phyloP scores from a whole-genome alignment of 768 basidiomycete species.

The Cubamyces sp. region DNA sequence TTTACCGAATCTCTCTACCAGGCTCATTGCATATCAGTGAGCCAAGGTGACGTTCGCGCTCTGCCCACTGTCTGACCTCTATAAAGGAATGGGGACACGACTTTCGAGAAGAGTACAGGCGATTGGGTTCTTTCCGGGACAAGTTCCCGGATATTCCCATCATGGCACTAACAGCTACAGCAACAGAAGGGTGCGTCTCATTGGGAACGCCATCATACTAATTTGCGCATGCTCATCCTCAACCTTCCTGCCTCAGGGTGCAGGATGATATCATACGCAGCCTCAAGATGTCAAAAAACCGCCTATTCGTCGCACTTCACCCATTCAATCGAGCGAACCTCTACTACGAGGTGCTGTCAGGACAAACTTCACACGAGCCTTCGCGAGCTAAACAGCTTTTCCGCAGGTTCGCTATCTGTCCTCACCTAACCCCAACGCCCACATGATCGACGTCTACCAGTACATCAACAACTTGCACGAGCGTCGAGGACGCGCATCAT shows the following conservation, averaged over 20 bases:
- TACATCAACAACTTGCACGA: conserved; percentile 68
- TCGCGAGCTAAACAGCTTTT: neutral
- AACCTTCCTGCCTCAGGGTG: conserved; percentile 51
- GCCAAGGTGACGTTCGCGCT: conserved; percentile 15
- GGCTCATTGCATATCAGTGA: conserved; percentile 85
- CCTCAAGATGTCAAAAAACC: conserved; percentile 59
- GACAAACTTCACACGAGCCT: neutral
- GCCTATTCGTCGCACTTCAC: conserved; percentile 66
- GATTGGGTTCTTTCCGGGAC: conserved; percentile 69
- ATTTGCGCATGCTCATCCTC: neutral
- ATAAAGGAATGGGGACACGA: conserved; percentile 86
- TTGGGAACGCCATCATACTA: neutral
- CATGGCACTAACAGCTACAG: conserved; percentile 88
- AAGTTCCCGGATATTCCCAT: conserved; percentile 73
- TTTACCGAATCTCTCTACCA: conserved; percentile 28
- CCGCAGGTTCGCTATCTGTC: conserved; percentile 65
- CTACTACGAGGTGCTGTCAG: conserved; percentile 68
- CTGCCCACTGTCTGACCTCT: neutral
- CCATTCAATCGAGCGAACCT: conserved; percentile 83
- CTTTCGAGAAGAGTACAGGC: conserved; percentile 75
- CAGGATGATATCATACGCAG: conserved; percentile 72
- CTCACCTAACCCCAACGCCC: conserved; percentile 50
- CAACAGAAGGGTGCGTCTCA: conserved; percentile 62
- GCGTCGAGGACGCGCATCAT: conserved; percentile 60
- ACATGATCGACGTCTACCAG: conserved; percentile 67